phyloP scores from a whole-genome alignment of 768 basidiomycete genomes.

The Termitomyces heimii region DNA sequence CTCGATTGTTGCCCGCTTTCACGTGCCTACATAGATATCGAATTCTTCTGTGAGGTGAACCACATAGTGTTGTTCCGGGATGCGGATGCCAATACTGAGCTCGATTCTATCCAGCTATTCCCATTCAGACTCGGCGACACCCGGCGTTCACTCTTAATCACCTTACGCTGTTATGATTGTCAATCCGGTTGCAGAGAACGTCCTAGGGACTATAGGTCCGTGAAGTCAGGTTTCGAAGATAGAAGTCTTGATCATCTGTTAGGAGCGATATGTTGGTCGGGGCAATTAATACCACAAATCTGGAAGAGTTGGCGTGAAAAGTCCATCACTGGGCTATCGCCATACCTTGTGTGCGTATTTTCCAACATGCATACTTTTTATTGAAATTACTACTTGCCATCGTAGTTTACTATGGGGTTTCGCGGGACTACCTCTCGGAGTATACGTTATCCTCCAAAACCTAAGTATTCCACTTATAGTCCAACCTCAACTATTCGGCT shows the following conservation, averaged over 20 bases:
- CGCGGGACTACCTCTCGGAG: slow-evolving; percentile 55
- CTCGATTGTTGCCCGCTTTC: neutral
- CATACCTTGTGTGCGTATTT: slow-evolving; percentile 50
- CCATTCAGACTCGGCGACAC: neutral
- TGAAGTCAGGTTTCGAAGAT: neutral
- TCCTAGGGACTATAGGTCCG: slow-evolving; percentile 61
- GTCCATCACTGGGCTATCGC: slow-evolving; percentile 64
- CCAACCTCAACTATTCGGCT: slow-evolving; percentile 61
- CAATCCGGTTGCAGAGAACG: slow-evolving; percentile 57
- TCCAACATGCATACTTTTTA: neutral
- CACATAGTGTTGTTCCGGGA: neutral
- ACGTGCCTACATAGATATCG: neutral
- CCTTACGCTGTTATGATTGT: slow-evolving; percentile 27
- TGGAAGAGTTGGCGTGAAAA: slow-evolving; percentile 68
- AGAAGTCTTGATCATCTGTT: neutral
- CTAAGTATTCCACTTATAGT: slow-evolving; percentile 70
- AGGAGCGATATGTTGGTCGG: slow-evolving; percentile 66
- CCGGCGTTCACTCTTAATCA: neutral
- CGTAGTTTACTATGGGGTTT: slow-evolving; percentile 57
- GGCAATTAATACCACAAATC: slow-evolving; percentile 65
- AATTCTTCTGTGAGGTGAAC: neutral
- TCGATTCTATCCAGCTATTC: neutral
- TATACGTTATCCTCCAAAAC: slow-evolving; percentile 58
- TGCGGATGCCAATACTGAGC: neutral
- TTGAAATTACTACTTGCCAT: neutral